Conservation (phyloP, 495 filamentous ascomycete species). For the Podospora sp. region DNA sequence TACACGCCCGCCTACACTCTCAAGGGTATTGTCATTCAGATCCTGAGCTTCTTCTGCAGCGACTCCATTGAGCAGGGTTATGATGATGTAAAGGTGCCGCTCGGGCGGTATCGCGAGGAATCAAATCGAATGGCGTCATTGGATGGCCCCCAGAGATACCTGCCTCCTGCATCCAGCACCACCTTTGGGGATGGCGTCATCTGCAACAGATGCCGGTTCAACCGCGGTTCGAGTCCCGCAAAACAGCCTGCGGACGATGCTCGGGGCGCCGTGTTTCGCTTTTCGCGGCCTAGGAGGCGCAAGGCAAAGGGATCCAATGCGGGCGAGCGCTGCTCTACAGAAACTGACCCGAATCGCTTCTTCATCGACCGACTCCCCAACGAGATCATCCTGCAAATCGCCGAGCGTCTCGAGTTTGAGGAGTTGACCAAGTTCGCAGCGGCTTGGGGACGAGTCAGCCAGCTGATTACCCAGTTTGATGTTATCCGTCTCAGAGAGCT, state of each 20-base stretch:
- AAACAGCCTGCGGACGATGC: neutral
- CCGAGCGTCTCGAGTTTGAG: slow-evolving; percentile 42
- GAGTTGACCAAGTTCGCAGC: slow-evolving; percentile 42
- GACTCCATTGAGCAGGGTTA: slow-evolving; percentile 48
- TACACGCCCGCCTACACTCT: slow-evolving; percentile 56
- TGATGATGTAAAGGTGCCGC: slow-evolving; percentile 4
- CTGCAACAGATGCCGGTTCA: slow-evolving; percentile 14
- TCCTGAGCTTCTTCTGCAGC: slow-evolving; percentile 64
- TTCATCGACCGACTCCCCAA: slow-evolving; percentile 37
- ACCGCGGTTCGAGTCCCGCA: neutral
- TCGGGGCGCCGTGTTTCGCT: neutral
- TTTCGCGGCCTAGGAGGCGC: neutral
- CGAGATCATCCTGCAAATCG: slow-evolving; percentile 46
- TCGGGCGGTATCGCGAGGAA: neutral
- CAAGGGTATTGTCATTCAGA: slow-evolving; percentile 53
- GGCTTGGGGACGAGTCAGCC: slow-evolving; percentile 42
- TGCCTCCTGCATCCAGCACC: no score
- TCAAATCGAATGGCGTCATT: neutral
- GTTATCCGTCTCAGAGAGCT: slow-evolving; percentile 51
- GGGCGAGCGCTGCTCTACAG: neutral
- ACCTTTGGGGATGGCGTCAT: no score
- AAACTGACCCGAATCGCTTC: slow-evolving; percentile 1
- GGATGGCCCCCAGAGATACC: no score
- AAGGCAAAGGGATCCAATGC: neutral
- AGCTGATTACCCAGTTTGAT: slow-evolving; percentile 42